Percentiles rank a stretch among this genome's conserved stretches.
These are phyloP conservation scores for Castanopsis chinensis DNA, from an alignment of 306 rosid species.

Conservation along the genomic window DNA sequence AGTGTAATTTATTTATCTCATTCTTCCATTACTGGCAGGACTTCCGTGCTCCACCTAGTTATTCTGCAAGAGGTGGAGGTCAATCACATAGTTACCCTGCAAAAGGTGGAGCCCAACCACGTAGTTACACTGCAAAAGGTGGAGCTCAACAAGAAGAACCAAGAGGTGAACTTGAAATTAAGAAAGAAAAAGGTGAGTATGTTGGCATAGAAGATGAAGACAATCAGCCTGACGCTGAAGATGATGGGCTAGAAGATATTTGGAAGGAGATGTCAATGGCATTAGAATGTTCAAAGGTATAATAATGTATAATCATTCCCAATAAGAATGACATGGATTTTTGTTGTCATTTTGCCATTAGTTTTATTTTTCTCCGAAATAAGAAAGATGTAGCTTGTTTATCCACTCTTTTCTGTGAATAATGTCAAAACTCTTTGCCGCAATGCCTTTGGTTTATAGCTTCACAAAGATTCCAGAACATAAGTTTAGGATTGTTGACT, in stretches of 20 bases:
- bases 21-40: slow-evolving; percentile 32
- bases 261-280: slow-evolving; percentile 92
- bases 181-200: slow-evolving; percentile 58
- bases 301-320: neutral
- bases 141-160: slow-evolving; percentile 19
- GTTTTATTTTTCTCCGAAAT: neutral
- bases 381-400: slow-evolving; percentile 7
- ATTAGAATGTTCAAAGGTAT: slow-evolving; percentile 75
- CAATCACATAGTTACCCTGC: neutral
- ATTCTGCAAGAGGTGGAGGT: slow-evolving; percentile 23
- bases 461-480: neutral
- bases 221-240: slow-evolving; percentile 32
- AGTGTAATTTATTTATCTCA: slow-evolving; percentile 6
- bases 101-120: slow-evolving; percentile 27
- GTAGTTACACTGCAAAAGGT: slow-evolving; percentile 19
- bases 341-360: neutral
- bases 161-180: slow-evolving; percentile 18
- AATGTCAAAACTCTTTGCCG: neutral
- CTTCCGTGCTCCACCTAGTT: slow-evolving; percentile 27
- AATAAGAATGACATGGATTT: neutral
- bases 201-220: slow-evolving; percentile 60
- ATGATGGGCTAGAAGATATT: slow-evolving; percentile 69
- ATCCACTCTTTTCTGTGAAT: slow-evolving; percentile 1
- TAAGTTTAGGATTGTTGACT: neutral
- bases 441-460: neutral